A percentile compares a stretch with the other conserved stretches of the same genome.
phyloP scores from a whole-genome alignment of 495 filamentous ascomycete genomes.

The Aspergillus hancockii region DNA sequence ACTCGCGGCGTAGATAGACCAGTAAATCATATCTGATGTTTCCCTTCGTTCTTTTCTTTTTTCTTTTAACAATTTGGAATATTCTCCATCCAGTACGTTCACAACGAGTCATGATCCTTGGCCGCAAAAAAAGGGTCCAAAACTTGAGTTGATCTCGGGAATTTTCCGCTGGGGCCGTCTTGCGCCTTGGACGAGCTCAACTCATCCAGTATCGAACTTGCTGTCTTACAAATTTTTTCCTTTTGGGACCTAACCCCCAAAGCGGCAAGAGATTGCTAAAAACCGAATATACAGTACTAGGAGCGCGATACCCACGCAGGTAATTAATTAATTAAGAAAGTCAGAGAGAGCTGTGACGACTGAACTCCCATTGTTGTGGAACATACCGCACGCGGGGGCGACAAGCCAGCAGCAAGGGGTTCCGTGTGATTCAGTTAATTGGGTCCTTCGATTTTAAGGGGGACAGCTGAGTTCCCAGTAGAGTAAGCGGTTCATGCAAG shows the following conservation, averaged over 20 bases:
- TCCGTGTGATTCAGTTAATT: conserved; percentile 9
- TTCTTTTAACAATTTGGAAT: conserved; percentile 1
- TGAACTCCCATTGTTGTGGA: conserved; percentile 28
- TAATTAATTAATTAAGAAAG: neutral
- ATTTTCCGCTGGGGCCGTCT: too few relatives aligned
- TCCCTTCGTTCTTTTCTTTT: neutral
- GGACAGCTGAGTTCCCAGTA: conserved; percentile 10
- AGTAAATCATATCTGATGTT: neutral
- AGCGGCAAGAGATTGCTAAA: neutral
- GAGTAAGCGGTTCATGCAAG: conserved; percentile 26
- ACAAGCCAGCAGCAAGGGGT: conserved; percentile 33
- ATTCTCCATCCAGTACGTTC: conserved; percentile 5
- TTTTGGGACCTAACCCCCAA: too few relatives aligned
- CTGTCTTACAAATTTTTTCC: too few relatives aligned
- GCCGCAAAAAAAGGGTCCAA: neutral
- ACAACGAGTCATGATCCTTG: conserved; percentile 7
- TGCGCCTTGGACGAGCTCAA: too few relatives aligned
- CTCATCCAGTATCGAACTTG: too few relatives aligned
- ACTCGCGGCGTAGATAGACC: neutral
- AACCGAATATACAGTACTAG: neutral
- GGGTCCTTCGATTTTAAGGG: neutral
- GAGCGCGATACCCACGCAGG: conserved; percentile 4
- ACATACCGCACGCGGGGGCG: conserved; percentile 40
- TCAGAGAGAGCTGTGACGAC: neutral
- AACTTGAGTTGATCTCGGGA: neutral